A percentile compares a stretch with the other conserved stretches of the same genome.
phyloP scores from a whole-genome alignment of 495 filamentous ascomycete genomes.

The Viridothelium virens region DNA sequence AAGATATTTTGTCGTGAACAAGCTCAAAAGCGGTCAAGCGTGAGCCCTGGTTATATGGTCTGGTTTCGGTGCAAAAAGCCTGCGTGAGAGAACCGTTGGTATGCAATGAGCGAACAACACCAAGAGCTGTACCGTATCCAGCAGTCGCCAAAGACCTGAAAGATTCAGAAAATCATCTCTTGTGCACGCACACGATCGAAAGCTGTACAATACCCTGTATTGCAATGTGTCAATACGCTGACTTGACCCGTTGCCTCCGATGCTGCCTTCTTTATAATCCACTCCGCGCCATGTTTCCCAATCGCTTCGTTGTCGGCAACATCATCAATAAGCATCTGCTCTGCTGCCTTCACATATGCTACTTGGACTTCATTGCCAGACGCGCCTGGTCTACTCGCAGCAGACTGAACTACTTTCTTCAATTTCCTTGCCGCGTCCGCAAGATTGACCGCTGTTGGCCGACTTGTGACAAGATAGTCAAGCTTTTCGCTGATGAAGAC shows the following conservation, averaged over 20 bases:
- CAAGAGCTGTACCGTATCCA: conserved; percentile 90
- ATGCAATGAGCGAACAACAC: conserved; percentile 82
- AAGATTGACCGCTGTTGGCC: conserved; percentile 92
- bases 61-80: conserved; percentile 92
- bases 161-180: conserved; percentile 21
- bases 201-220: conserved; percentile 63
- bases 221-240: conserved; percentile 88
- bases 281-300: conserved; percentile 72
- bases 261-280: conserved; percentile 53
- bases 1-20: conserved; percentile 85
- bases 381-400: conserved; percentile 33
- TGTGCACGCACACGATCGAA: neutral
- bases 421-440: conserved; percentile 80
- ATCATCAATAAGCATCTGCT: conserved; percentile 82
- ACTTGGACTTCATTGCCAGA: conserved; percentile 46
- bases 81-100: conserved; percentile 55
- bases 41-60: conserved; percentile 96
- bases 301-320: conserved; percentile 77
- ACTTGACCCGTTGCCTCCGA: conserved; percentile 40
- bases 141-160: conserved; percentile 83
- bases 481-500: conserved; percentile 64
- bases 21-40: conserved; percentile 93
- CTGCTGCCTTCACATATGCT: conserved; percentile 68
- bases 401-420: conserved; percentile 46
- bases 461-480: conserved; percentile 73